These are phyloP conservation scores for Botrytis pseudocinerea DNA, from an alignment of 2,329 filamentous ascomycete species.

Conservation along the genomic window DNA sequence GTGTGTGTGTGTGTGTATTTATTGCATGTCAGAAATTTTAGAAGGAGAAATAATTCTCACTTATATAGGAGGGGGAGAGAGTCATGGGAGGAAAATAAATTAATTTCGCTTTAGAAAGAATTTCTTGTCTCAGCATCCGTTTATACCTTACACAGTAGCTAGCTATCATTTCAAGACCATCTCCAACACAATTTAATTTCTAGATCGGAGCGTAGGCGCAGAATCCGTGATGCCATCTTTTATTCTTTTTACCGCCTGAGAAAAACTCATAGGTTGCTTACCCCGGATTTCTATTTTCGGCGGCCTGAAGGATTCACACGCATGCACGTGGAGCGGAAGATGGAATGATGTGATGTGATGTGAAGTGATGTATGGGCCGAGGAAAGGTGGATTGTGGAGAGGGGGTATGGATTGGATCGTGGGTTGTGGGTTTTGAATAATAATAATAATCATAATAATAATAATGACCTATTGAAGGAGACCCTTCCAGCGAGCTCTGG, in stretches of 20 bases:
- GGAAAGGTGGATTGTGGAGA: background rate
- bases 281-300: constrained; percentile 2
- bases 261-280: background rate
- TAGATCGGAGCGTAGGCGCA: too few species aligned
- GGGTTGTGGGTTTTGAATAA: too few species aligned
- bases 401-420: background rate
- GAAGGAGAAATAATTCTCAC: background rate
- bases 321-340: background rate
- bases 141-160: background rate
- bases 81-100: too few species aligned
- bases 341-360: background rate
- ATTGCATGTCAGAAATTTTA: background rate
- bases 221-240: background rate
- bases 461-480: background rate
- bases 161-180: background rate
- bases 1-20: too few species aligned
- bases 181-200: background rate
- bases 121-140: background rate
- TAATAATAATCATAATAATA: background rate
- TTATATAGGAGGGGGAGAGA: background rate
- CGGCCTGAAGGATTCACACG: background rate
- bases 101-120: background rate
- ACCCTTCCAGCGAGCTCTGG: background rate
- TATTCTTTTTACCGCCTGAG: background rate
- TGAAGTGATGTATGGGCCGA: background rate